phyloP scores from a whole-genome alignment of 1,284 basidiomycete genomes.

The Xerocomus alliaceus region DNA sequence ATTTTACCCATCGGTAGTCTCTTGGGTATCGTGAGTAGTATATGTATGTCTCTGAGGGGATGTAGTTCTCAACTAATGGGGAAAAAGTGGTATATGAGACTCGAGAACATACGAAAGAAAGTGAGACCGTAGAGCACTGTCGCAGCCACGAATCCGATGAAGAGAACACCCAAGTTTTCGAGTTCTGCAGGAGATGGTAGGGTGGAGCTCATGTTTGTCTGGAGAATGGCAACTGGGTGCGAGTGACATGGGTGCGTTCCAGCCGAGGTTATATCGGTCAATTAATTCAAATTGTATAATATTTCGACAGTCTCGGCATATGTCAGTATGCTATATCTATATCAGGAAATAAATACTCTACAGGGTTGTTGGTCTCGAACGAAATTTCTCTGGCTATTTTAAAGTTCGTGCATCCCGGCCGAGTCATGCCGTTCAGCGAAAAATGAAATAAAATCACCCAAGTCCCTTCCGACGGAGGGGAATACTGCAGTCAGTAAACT shows the following conservation, averaged over 20 bases:
- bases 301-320: background rate
- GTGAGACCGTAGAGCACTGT: conserved; percentile 50
- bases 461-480: too few relatives aligned
- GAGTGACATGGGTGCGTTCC: conserved; percentile 13
- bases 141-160: conserved; percentile 47
- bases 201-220: conserved; percentile 24
- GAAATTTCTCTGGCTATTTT: too few relatives aligned
- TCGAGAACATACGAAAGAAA: conserved; percentile 45
- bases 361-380: too few relatives aligned
- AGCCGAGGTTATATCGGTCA: conserved; percentile 17
- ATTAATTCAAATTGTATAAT: conserved; percentile 9
- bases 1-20: conserved; percentile 38
- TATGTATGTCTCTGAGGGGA: conserved; percentile 46
- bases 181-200: conserved; percentile 28
- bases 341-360: too few relatives aligned
- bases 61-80: background rate
- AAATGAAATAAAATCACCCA: too few relatives aligned
- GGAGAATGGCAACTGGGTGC: background rate
- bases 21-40: conserved; percentile 48
- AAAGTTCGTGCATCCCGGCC: too few relatives aligned
- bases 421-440: too few relatives aligned
- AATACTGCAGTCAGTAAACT: too few relatives aligned
- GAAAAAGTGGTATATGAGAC: background rate
- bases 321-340: conserved; percentile 11
- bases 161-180: conserved; percentile 45